Percentiles rank a stretch among this genome's conserved stretches.
Conservation (phyloP, 176 grass and related monocot species). For the Canna indica region DNA sequence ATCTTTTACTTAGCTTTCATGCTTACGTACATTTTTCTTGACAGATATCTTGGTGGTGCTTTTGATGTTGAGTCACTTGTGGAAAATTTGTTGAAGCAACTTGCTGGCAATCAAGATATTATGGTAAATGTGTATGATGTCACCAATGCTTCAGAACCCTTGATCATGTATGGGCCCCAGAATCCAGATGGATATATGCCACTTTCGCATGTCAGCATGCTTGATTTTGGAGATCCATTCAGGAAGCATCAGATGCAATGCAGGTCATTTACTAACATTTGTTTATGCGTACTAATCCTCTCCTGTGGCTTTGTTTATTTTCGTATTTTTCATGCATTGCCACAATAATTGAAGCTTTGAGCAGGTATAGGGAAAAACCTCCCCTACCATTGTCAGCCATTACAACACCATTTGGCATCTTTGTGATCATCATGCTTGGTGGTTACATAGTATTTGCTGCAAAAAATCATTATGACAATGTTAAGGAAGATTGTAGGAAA, state of each 20-base stretch:
- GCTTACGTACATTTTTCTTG: not conserved
- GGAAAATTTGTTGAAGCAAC: constrained; percentile 76
- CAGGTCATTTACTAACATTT: constrained; percentile 32
- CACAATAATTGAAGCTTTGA: constrained; percentile 17
- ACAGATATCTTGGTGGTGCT: constrained; percentile 90
- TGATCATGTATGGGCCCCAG: constrained; percentile 79
- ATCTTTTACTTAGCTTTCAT: not conserved
- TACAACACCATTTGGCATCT: constrained; percentile 56
- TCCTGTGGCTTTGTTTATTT: constrained; percentile 8
- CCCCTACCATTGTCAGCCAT: constrained; percentile 52
- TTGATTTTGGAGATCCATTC: constrained; percentile 97
- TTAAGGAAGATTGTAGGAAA: constrained; percentile 86
- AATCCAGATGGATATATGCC: constrained; percentile 28
- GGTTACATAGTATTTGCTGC: constrained; percentile 77
- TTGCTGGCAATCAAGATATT: constrained; percentile 95
- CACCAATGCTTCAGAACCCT: constrained; percentile 66
- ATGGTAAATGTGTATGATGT: constrained; percentile 89
- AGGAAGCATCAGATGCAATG: constrained; percentile 90
- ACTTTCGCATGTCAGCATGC: constrained; percentile 59
- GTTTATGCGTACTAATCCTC: constrained; percentile 7
- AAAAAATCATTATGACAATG: constrained; percentile 73
- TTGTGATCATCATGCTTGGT: constrained; percentile 74
- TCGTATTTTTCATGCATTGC: constrained; percentile 5
- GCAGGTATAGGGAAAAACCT: constrained; percentile 68
- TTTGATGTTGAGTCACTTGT: constrained; percentile 94